phyloP scores from a whole-genome alignment of 176 grass and related monocot species.

The Tuctoria greenei region DNA sequence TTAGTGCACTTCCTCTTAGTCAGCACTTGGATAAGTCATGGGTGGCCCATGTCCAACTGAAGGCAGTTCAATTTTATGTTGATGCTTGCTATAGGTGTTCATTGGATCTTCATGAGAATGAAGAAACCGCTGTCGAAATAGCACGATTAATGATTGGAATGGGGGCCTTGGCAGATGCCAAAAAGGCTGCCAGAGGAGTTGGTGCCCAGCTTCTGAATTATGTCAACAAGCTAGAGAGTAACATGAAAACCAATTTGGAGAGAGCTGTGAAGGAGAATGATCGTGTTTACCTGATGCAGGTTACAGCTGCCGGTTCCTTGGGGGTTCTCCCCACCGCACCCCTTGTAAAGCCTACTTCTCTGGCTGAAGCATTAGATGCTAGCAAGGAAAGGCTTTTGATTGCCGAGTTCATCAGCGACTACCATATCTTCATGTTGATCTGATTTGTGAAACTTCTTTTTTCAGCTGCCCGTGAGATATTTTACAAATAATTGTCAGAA shows the following conservation, averaged over 20 bases:
- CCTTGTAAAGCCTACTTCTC: conserved; percentile 71
- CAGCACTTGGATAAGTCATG: conserved; percentile 96
- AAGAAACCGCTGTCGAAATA: conserved; percentile 95
- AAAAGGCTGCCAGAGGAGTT: conserved; percentile 80
- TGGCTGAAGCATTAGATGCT: conserved; percentile 87
- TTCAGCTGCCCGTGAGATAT: conserved; percentile 85
- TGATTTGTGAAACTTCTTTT: conserved; percentile 34
- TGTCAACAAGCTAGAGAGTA: conserved; percentile 77
- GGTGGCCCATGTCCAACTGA: conserved; percentile 92
- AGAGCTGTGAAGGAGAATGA: conserved; percentile 93
- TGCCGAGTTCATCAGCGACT: too few species aligned
- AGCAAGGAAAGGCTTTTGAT: conserved; percentile 74
- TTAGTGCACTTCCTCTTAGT: conserved; percentile 67
- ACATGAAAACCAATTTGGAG: conserved; percentile 87
- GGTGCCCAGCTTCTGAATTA: conserved; percentile 72
- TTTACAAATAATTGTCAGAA: conserved; percentile 95
- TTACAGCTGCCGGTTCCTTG: conserved; percentile 75
- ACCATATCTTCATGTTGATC: conserved; percentile 7
- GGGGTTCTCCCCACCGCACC: conserved; percentile 68
- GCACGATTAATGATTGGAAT: conserved; percentile 86
- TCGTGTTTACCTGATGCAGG: conserved; percentile 92
- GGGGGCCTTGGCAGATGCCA: conserved; percentile 78
- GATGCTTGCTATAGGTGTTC: conserved; percentile 93
- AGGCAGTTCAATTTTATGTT: conserved; percentile 92
- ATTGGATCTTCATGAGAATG: conserved; percentile 86